Percentiles rank a stretch among this genome's conserved stretches.
phyloP scores from a whole-genome alignment of 108 stramenopile species.

The Discostella pseudostelligera region DNA sequence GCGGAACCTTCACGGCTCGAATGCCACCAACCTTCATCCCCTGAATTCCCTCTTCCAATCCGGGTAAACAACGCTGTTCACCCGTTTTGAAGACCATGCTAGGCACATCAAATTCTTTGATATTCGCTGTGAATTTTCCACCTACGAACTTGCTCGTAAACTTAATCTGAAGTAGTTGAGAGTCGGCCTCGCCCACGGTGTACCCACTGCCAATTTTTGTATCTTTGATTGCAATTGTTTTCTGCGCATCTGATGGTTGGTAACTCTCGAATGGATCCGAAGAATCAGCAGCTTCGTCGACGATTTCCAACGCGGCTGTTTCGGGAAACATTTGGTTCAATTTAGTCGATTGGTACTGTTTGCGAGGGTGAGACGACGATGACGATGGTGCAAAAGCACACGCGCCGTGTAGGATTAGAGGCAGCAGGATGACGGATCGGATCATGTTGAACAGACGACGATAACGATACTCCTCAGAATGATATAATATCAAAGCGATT shows the following conservation, averaged over 20 bases:
- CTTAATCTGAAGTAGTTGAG: conserved; percentile 39
- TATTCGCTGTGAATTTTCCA: conserved; percentile 33
- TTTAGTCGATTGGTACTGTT: neutral
- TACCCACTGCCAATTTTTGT: conserved; percentile 26
- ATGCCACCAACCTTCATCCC: conserved; percentile 45
- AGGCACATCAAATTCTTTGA: conserved; percentile 30
- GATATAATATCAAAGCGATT: too few species aligned
- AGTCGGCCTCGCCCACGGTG: conserved; percentile 10
- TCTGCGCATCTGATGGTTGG: conserved; percentile 21
- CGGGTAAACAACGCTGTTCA: conserved; percentile 34
- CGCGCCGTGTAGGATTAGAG: conserved; percentile 2
- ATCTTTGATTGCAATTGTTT: conserved; percentile 33
- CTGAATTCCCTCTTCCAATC: conserved; percentile 38
- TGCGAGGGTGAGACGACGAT: neutral
- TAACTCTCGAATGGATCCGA: conserved; percentile 38
- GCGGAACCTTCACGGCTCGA: conserved; percentile 34
- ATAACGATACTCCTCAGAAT: too few species aligned
- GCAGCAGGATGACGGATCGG: neutral
- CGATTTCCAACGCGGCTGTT: conserved; percentile 6
- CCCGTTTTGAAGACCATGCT: conserved; percentile 46
- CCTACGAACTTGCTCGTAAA: conserved; percentile 34
- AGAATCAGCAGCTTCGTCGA: neutral
- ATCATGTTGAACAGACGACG: too few species aligned
- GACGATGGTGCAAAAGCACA: neutral
- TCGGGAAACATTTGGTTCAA: conserved; percentile 7